Percentiles rank a stretch among this genome's conserved stretches.
These are phyloP conservation scores for Trichoderma pleuroti DNA, from an alignment of 2,329 filamentous ascomycete species.

Conservation along the genomic window DNA sequence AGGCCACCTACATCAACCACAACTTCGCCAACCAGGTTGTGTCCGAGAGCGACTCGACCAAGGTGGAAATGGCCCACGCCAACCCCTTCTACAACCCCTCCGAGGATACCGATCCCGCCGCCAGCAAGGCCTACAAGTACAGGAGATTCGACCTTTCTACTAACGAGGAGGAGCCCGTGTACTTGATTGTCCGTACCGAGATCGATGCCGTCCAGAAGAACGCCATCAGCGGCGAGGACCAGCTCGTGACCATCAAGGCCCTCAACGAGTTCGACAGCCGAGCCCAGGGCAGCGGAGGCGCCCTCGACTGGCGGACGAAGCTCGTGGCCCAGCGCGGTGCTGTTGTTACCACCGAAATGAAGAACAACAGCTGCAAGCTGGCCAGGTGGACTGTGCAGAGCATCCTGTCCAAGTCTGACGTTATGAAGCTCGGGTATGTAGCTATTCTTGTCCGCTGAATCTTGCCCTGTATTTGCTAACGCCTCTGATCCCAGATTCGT, in stretches of 20 bases:
- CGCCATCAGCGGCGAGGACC: conserved; percentile 85
- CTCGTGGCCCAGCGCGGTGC: conserved; percentile 91
- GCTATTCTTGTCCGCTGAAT: not conserved
- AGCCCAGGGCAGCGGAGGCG: conserved; percentile 90
- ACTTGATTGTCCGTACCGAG: conserved; percentile 91
- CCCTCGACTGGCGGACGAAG: conserved; percentile 96
- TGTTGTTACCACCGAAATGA: conserved; percentile 98
- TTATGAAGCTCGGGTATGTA: conserved; percentile 93
- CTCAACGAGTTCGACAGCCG: conserved; percentile 99
- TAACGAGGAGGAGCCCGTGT: conserved; percentile 89
- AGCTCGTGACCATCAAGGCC: conserved; percentile 87
- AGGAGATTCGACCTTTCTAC: conserved; percentile 92
- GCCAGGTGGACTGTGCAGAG: conserved; percentile 96
- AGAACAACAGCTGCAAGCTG: conserved; percentile 99
- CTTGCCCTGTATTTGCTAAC: conserved; percentile 20
- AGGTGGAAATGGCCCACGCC: conserved; percentile 78
- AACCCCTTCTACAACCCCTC: conserved; percentile 97
- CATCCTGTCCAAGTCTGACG: conserved; percentile 93
- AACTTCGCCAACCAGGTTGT: conserved; percentile 98
- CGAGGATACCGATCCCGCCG: conserved; percentile 89
- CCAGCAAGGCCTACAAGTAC: conserved; percentile 98
- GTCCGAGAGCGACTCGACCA: conserved; percentile 70
- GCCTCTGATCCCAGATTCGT: conserved; percentile 65
- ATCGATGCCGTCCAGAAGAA: conserved; percentile 96
- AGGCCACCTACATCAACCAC: conserved; percentile 99